Evolutionary conservation across 75 land plant genomes (phyloP), one percentile per base, ranked within the genome.

Genomic region (Pinus tabuliformis): DNA sequence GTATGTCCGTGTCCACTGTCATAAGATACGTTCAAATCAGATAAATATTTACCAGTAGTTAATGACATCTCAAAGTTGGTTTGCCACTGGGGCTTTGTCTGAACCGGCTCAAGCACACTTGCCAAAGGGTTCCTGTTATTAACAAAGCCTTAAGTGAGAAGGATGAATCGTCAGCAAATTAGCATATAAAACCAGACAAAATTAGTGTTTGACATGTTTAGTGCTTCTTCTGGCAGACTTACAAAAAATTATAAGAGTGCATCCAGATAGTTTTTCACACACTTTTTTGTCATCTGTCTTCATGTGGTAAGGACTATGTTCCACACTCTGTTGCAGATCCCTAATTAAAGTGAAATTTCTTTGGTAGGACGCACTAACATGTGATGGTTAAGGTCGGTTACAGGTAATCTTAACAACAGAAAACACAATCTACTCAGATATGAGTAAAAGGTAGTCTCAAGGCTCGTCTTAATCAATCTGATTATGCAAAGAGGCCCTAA

Each of bases 1-100:
- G 7, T 72, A 24, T 52, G 36, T 56, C 58, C 74, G 6, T 72
- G 58, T 26, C 22, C 74, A 56, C 58, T 72, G 36, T 72, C 74
- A 56, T 6, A 54, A 72, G 58, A 72, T 39, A 22, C 16, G 8
- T 68, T 68, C 6, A 52, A 22, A 21, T 56, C 74, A 13, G 58
- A 56, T 3, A 22, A 58, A 56, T 72, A 24, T 28, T 54, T 72
- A 56, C 74, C 22, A 28, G 58, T 21, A 54, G 36, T 17, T 20
- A 56, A 72, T 54, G 24, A 28, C 22, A 22, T 56, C 58, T 52
- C 58, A 15, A 49, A 24, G n/a, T 54, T 72, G 36, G 74, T 18
- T 56, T 72, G 74, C 58, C 74, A 72, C 13, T 72, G 30, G 12
- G 30, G 26, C 24, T 21, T 26, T 52, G 16, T 72, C 33, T 56